A percentile compares a stretch with the other conserved stretches of the same genome.
Evolutionary conservation across 2,329 filamentous ascomycete genomes (phyloP).

Genomic region (Cladosporium sphaerospermum): DNA sequence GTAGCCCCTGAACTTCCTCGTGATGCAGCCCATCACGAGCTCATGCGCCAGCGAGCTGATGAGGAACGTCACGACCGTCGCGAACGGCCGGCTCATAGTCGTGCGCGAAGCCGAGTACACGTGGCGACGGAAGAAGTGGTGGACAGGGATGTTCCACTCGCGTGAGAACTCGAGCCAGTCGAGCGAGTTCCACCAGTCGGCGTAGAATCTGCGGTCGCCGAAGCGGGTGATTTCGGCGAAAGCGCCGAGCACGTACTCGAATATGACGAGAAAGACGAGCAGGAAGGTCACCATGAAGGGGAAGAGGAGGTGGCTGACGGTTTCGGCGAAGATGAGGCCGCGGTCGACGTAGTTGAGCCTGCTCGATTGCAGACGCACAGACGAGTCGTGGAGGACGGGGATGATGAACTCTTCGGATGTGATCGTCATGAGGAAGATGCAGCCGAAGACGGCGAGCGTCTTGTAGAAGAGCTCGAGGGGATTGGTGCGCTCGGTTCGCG

Average conservation of each 20-base stretch:
- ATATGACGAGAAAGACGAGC: constrained; percentile 95
- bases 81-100: constrained; percentile 62
- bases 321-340: constrained; percentile 76
- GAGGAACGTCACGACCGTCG: constrained; percentile 86
- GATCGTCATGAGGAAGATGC: constrained; percentile 88
- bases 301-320: constrained; percentile 84
- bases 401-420: constrained; percentile 93
- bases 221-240: constrained; percentile 84
- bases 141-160: constrained; percentile 97
- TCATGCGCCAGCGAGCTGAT: constrained; percentile 87
- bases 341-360: constrained; percentile 53
- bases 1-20: constrained; percentile 91
- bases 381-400: constrained; percentile 73
- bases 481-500: constrained; percentile 65
- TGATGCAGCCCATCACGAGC: constrained; percentile 95
- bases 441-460: constrained; percentile 83
- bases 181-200: constrained; percentile 65
- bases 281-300: constrained; percentile 96
- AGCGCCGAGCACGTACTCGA: constrained; percentile 90
- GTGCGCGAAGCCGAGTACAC: constrained; percentile 80
- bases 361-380: constrained; percentile 44
- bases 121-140: constrained; percentile 89
- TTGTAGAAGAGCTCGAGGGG: constrained; percentile 82
- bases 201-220: constrained; percentile 89
- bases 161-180: constrained; percentile 94